These are phyloP conservation scores for Skeletonema costatum DNA, from an alignment of 108 stramenopile species.

Conservation along the genomic window DNA sequence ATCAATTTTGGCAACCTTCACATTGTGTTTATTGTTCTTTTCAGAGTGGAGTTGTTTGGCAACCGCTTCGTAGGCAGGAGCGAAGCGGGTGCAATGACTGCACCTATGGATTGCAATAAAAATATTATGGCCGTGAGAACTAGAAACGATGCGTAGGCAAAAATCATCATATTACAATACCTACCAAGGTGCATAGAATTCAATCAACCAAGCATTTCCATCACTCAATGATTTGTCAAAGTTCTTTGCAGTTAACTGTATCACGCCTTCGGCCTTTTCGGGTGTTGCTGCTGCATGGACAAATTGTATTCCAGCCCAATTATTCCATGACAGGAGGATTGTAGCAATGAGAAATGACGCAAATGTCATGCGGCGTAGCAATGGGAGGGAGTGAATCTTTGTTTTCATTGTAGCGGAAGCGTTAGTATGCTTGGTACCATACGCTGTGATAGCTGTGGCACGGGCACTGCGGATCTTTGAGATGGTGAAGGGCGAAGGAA, in stretches of 20 bases:
- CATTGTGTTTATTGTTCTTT: slow-evolving; percentile 25
- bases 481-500: no score
- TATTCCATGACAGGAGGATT: not conserved
- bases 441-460: no score
- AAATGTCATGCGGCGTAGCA: not conserved
- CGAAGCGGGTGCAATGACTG: slow-evolving; percentile 69
- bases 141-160: slow-evolving; percentile 2
- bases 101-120: slow-evolving; percentile 40
- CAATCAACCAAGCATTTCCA: slow-evolving; percentile 80
- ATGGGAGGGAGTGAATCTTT: not conserved
- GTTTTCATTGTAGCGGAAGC: not conserved
- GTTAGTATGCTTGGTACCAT: no score
- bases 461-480: no score
- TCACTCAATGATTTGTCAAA: slow-evolving; percentile 63
- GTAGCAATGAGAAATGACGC: not conserved
- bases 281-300: not conserved
- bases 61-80: slow-evolving; percentile 58
- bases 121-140: slow-evolving; percentile 1
- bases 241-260: slow-evolving; percentile 54
- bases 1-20: slow-evolving; percentile 87
- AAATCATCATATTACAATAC: not conserved
- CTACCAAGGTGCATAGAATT: slow-evolving; percentile 83
- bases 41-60: slow-evolving; percentile 60
- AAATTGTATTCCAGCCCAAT: not conserved
- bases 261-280: slow-evolving; percentile 21